Conservation (phyloP, 495 filamentous ascomycete genomes). For the Annulohypoxylon bovei region DNA sequence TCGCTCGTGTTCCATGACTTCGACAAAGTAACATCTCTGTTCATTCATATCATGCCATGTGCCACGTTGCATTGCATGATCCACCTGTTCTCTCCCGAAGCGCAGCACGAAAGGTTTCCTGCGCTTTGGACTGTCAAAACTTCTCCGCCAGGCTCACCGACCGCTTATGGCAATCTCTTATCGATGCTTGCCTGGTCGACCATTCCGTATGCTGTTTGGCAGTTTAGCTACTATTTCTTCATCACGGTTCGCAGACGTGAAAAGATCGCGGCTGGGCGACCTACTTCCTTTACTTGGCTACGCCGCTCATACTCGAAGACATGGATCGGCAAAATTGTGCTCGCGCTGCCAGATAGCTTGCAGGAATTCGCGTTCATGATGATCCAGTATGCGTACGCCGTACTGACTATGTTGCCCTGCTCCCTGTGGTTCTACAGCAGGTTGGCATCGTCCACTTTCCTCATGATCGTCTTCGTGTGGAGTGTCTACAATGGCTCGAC, state of each 20-base stretch:
- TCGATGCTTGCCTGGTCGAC: slow-evolving; percentile 96
- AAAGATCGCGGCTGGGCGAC: slow-evolving; percentile 94
- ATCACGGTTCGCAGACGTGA: slow-evolving; percentile 92
- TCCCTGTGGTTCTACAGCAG: slow-evolving; percentile 94
- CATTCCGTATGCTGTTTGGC: slow-evolving; percentile 91
- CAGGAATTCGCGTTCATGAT: slow-evolving; percentile 95
- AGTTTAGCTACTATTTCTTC: slow-evolving; percentile 87
- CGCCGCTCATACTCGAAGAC: slow-evolving; percentile 86
- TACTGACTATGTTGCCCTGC: slow-evolving; percentile 92
- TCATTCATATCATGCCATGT: slow-evolving; percentile 99
- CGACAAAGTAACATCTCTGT: slow-evolving; percentile 94
- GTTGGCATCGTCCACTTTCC: slow-evolving; percentile 79
- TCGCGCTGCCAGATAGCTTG: slow-evolving; percentile 74
- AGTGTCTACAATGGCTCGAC: slow-evolving; percentile 95
- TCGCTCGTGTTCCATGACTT: slow-evolving; percentile 97
- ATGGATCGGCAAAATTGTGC: slow-evolving; percentile 86
- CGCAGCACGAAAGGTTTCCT: slow-evolving; percentile 79
- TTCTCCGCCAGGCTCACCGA: slow-evolving; percentile 71
- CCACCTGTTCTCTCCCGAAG: slow-evolving; percentile 74
- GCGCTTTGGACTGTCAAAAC: slow-evolving; percentile 85
- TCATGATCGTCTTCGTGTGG: slow-evolving; percentile 84
- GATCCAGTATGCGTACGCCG: slow-evolving; percentile 91
- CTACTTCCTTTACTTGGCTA: slow-evolving; percentile 97
- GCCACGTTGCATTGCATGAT: slow-evolving; percentile 91
- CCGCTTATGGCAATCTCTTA: slow-evolving; percentile 78